Evolutionary conservation across 164 flowering plant genomes (phyloP), one percentile per base, ranked within the genome.

Genomic region (Magnolia changhungtana): DNA sequence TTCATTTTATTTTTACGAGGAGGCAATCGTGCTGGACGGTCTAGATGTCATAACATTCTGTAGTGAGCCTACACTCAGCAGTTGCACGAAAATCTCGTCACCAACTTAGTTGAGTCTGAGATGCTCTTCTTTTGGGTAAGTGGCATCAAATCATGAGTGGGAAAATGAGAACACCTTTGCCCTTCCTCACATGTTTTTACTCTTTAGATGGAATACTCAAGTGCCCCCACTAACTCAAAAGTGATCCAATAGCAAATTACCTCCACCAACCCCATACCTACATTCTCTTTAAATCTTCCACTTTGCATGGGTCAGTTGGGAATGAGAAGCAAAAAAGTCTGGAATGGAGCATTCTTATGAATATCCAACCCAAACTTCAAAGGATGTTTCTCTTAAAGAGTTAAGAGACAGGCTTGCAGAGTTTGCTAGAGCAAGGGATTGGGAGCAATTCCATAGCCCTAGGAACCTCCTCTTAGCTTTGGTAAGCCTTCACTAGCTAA

Each of bases 361-460:
- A 80, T 81, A 81, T 78, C 78, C 73, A 67, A 66, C 63, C 81
- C 0, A 80, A 76, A 51, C 89, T 86, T 80, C 61, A 55, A 55
- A 16, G 18, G 61, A 16, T 55, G 91, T 90, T 66, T 85, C 87
- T 11, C 87, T 90, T 45, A 76, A 80, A 70, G 89, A 88, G 69
- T 84, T 90, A 4, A 84, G 85, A 70, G 82, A 83, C 18, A 87
- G 71, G 83, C 87, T 90, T 72, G 89, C 84, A 49, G 87, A 87
- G 69, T 87, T 87, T 78, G 84, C 86, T 4, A 82, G 77, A 69
- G 83, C 73, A 13, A 79, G 89, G 72, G 84, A 82, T 27, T 87
- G 89, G 89, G 89, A 87, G 29, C 82, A 85, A 72, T 85, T 81
- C 67, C 89, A 87, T 52, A 87, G 89, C 72, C 89, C 89, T 6